A percentile compares a stretch with the other conserved stretches of the same genome.
phyloP scores from a whole-genome alignment of 2,329 filamentous ascomycete species.

The Cyclaneusma minus region DNA sequence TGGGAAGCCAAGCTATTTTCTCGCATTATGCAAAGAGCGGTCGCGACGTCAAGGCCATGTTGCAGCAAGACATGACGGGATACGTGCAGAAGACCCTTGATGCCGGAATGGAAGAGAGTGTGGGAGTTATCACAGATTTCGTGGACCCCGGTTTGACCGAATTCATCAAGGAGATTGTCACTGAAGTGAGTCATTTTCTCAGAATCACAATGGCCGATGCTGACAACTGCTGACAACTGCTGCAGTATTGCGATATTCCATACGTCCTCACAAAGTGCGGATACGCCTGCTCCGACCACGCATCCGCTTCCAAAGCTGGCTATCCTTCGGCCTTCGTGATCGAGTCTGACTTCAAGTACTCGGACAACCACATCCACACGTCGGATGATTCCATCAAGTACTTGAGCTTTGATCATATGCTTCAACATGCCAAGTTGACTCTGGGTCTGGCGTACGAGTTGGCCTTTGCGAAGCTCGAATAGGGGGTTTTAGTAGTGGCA shows the following conservation, averaged over 20 bases:
- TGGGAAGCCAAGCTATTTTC: constrained; percentile 86
- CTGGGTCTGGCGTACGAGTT: constrained; percentile 74
- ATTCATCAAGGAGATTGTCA: constrained; percentile 84
- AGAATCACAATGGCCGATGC: background rate
- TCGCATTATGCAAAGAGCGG: constrained; percentile 56
- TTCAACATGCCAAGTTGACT: constrained; percentile 76
- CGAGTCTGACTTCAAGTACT: constrained; percentile 53
- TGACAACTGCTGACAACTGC: constrained; percentile 2
- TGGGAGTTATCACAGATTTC: constrained; percentile 86
- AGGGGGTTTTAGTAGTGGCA: too few relatives aligned
- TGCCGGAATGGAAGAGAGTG: constrained; percentile 66
- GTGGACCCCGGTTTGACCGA: constrained; percentile 69
- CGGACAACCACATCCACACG: constrained; percentile 54
- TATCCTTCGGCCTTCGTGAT: constrained; percentile 66
- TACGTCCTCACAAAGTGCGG: constrained; percentile 80
- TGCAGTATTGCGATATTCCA: constrained; percentile 74
- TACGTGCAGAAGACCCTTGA: constrained; percentile 72
- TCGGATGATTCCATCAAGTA: constrained; percentile 57
- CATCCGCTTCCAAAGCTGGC: constrained; percentile 56
- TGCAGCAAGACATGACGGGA: constrained; percentile 97
- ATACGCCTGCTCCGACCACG: constrained; percentile 69
- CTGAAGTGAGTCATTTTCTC: constrained; percentile 31
- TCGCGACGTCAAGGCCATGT: constrained; percentile 81
- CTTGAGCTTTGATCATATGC: constrained; percentile 76
- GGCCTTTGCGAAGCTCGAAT: constrained; percentile 58